Base-by-base conservation (phyloP, 208 protist genomes). In the Crithidia acanthocephali region DNA sequence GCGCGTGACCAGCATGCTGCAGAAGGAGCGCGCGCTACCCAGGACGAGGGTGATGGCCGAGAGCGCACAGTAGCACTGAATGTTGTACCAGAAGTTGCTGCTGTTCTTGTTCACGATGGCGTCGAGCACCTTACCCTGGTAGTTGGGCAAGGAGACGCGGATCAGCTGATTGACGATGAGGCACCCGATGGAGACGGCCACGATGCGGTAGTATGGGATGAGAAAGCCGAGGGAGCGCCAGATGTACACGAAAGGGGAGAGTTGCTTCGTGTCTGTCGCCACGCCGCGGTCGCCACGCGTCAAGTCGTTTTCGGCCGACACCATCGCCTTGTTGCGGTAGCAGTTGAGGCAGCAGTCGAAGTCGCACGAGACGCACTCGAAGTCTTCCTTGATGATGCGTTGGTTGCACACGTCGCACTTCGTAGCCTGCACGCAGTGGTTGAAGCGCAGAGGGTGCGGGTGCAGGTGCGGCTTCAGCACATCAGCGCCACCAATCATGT, bases 381-480 rank as follows among this genome's bases (percentile, higher is more conserved):
- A 79, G 62, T 60, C 64, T 68, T 89, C 75, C 68, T 77, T 81
- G 28, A 68, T 70, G 47, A 83, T 81, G 67, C 68, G 77, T 52
- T 86, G 80, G 58, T 74, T 83, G 78, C 84, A 89, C 63, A 80
- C 64, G 48, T 89, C 77, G 48, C 80, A 86, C 66, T 84, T 76
- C 20, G 78, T 80, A 28, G 59, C 70, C 23, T 68, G 42, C 47
- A 83, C 80, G 37, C 45, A 53, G 62, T 72, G 80, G 65, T 81
- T 83, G 59, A 86, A 81, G 52, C 66, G 66, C 11, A 87, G 68
- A 16, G 60, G 74, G 58, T 87, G 83, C 1, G 72, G 70, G 67
- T 87, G 83, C 50, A 87, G 74, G 22, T 71, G 45, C 20, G 72
- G 55, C 57, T 80, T 76, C 51, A 68, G 55, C 47, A 73, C 67